Percentiles rank a stretch among this genome's conserved stretches.
These are phyloP conservation scores for Balansia obtecta DNA, from an alignment of 2,329 filamentous ascomycete species.

Conservation along the genomic window DNA sequence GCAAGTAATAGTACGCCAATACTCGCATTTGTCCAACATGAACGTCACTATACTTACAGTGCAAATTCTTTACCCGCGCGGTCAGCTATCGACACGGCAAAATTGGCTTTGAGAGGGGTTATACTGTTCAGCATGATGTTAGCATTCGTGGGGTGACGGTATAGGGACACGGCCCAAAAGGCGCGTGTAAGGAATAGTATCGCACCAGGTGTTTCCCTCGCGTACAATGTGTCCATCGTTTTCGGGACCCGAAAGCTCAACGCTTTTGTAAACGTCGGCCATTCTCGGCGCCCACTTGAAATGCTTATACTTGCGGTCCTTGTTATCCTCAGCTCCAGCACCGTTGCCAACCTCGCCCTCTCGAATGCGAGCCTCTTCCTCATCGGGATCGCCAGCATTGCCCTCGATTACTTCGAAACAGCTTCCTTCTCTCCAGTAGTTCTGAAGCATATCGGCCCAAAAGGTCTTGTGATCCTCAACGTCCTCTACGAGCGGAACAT, in stretches of 20 bases:
- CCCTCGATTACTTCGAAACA: slow-evolving; percentile 76
- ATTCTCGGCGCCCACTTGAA: slow-evolving; percentile 94
- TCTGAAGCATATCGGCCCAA: slow-evolving; percentile 83
- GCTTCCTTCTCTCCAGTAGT: slow-evolving; percentile 73
- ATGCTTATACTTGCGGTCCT: slow-evolving; percentile 62
- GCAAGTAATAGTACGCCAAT: slow-evolving; percentile 2
- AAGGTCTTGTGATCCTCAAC: slow-evolving; percentile 60
- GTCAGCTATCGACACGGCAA: slow-evolving; percentile 48
- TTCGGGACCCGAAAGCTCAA: slow-evolving; percentile 65
- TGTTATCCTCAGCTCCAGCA: not conserved
- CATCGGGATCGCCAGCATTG: slow-evolving; percentile 48
- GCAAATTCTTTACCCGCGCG: slow-evolving; percentile 57
- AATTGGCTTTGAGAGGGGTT: slow-evolving; percentile 84
- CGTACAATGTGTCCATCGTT: slow-evolving; percentile 91
- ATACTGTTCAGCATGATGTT: slow-evolving; percentile 41
- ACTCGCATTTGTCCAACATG: not conserved
- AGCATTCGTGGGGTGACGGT: slow-evolving; percentile 3
- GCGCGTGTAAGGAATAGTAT: slow-evolving; percentile 4
- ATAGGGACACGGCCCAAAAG: not conserved
- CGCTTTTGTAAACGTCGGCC: slow-evolving; percentile 73
- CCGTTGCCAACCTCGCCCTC: slow-evolving; percentile 36
- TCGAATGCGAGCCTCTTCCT: slow-evolving; percentile 63
- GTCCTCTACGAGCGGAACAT: slow-evolving; percentile 72
- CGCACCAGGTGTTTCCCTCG: slow-evolving; percentile 73
- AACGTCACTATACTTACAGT: slow-evolving; percentile 26